Evolutionary conservation across 163 green algal genomes (phyloP).

Genomic region (Coccomyxa subellipsoidea): DNA sequence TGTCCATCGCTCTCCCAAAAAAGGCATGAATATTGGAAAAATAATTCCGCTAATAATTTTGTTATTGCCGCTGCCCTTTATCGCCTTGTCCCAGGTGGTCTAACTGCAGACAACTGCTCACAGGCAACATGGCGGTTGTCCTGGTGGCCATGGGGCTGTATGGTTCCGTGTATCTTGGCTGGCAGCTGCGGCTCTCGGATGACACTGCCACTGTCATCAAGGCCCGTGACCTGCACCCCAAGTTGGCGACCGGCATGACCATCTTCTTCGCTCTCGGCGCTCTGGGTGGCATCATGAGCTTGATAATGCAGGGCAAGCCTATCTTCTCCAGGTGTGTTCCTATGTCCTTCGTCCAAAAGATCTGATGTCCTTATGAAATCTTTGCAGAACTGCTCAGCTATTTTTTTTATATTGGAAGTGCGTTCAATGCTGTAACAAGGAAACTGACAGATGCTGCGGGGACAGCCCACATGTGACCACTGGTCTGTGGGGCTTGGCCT

Average conservation of each 20-base stretch:
- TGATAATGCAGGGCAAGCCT: conserved; percentile 71
- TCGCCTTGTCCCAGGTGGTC: not conserved
- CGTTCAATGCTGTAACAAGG: too few species aligned
- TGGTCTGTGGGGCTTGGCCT: conserved; percentile 57
- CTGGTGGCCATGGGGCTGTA: conserved; percentile 78
- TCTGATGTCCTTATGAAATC: too few species aligned
- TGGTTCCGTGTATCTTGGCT: conserved; percentile 65
- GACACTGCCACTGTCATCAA: conserved; percentile 48
- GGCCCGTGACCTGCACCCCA: conserved; percentile 22
- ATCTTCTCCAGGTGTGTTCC: conserved; percentile 41
- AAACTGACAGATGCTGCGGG: not conserved
- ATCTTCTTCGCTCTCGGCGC: conserved; percentile 69
- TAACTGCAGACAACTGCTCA: conserved; percentile 31
- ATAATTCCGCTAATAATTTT: too few species aligned
- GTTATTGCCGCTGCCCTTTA: too few species aligned
- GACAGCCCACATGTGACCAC: conserved; percentile 52
- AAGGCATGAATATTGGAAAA: not conserved
- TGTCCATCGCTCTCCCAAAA: not conserved
- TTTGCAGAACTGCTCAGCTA: too few species aligned
- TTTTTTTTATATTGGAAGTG: too few species aligned
- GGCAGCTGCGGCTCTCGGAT: conserved; percentile 53
- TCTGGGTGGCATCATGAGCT: conserved; percentile 59
- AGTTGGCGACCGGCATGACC: conserved; percentile 57
- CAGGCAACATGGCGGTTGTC: conserved; percentile 66
- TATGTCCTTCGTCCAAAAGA: not conserved